Evolutionary conservation across 2,329 filamentous ascomycete genomes (phyloP), one percentile per base, ranked within the genome.

Genomic region (Coccinonectria pachysandricola): DNA sequence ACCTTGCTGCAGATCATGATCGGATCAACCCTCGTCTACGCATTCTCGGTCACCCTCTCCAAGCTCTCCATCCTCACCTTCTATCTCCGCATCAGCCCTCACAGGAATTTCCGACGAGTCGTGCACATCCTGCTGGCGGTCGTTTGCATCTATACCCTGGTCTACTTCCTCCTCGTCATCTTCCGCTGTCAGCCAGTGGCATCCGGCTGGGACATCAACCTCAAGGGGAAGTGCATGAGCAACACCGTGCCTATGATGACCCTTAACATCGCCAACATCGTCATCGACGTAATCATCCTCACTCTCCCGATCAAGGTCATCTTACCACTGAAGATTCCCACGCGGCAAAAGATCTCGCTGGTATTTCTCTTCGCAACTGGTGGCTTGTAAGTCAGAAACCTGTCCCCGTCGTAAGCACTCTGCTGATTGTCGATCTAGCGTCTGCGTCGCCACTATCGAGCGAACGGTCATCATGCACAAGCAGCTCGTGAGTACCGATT

Each of bases 331-430:
- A 53, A 64, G 29, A 64, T 70, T 6, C 62, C 65, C 0, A 45
- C 42, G 4, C 53, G 53, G 3, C 64, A 69, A 29, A 68, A 70
- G 28, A 43, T 66, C 9, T 68, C 65, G 1, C 54, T 77, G 19
- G 49, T 54, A 19, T 27, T 52, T 11, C 49, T 66, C 20, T 65
- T 65, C 24, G 58, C 59, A 2, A 49, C 46, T 5, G 46, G 46
- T 15, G 45, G 46, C 8, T 39, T 45, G 43, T 46, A 24, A 37
- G 42, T 42, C 23, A 8, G 13, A n/a, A n/a, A 13, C 11, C 7
- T 4, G 1, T 5, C 13, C 8, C 4, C 11, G 2, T 12, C 1
- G 2, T 6, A 15, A 6, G 3, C 15, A 6, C n/a, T 15, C 7
- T 22, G 9, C 7, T 25, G 30, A 26, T 33, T 23, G 20, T 8